phyloP scores from a whole-genome alignment of 2,329 filamentous ascomycete genomes.

The Penicillium olsonii region DNA sequence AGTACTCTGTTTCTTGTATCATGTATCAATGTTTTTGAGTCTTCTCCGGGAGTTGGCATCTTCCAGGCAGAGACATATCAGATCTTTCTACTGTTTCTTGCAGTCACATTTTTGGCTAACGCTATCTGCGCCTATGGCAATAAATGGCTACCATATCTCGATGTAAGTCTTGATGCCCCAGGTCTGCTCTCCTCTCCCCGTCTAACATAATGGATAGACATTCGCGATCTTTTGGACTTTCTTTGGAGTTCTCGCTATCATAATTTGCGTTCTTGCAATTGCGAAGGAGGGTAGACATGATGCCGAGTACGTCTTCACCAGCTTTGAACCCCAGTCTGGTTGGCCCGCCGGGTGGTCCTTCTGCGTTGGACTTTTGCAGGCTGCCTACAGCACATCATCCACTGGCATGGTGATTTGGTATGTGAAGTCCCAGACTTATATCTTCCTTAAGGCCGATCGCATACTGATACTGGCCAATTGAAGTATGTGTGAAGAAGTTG shows the following conservation, averaged over 20 bases:
- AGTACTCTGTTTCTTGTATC: slow-evolving; percentile 54
- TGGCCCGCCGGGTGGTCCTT: slow-evolving; percentile 71
- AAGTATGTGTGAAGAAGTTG: slow-evolving; percentile 68
- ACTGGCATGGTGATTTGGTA: slow-evolving; percentile 76
- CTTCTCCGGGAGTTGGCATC: slow-evolving; percentile 48
- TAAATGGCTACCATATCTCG: slow-evolving; percentile 57
- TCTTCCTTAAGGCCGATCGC: neutral
- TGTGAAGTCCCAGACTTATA: slow-evolving; percentile 21
- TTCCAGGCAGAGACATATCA: slow-evolving; percentile 55
- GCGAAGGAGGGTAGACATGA: slow-evolving; percentile 67
- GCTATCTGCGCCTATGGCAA: slow-evolving; percentile 53
- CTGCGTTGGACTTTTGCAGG: slow-evolving; percentile 68
- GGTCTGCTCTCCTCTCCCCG: slow-evolving; percentile 50
- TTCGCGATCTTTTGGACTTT: slow-evolving; percentile 72
- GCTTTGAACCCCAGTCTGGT: slow-evolving; percentile 64
- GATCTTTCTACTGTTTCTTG: slow-evolving; percentile 69
- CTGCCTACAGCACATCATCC: slow-evolving; percentile 67
- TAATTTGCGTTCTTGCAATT: slow-evolving; percentile 67
- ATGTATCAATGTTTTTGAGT: slow-evolving; percentile 57
- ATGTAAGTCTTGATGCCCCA: slow-evolving; percentile 63
- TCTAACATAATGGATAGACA: slow-evolving; percentile 54
- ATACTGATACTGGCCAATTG: slow-evolving; percentile 11
- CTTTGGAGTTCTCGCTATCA: slow-evolving; percentile 61
- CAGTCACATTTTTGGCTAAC: slow-evolving; percentile 61
- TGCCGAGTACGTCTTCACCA: slow-evolving; percentile 57